Evolutionary conservation across 768 basidiomycete species (phyloP), one percentile per base, ranked within the genome.

Genomic region (Saitozyma sp.): DNA sequence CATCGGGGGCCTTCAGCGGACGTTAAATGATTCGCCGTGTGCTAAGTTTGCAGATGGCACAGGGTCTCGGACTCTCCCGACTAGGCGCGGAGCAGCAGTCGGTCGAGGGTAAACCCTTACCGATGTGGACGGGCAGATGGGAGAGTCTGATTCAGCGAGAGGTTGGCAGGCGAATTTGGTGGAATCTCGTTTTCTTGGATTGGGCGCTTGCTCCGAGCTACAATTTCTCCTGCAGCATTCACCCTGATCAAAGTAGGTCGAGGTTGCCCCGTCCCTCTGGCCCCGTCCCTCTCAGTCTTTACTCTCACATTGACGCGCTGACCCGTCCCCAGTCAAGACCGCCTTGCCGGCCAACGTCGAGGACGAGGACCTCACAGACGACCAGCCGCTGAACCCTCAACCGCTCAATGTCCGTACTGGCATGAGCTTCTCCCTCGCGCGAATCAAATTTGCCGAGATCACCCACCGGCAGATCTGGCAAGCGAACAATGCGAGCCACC

Each of bases 121-220:
- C 75, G 0, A 71, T 70, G 66, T 80, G 80, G 80, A 71, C 72
- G 29, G 78, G 78, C 19, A 64, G 78, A 38, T 80, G 78, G 78
- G 75, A 78, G 50, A 71, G 66, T 42, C 58, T 80, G n/a, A 73
- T 79, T 53, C 74, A 78, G 51, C 68, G 79, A 13, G 80, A 80
- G 61, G 74, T 78, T 19, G 80, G 76, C 0, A 55, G 80, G 14
- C 63, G 78, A 49, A 65, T 78, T 0, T 80, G 78, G 78, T 79
- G 80, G 78, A 78, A 78, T 58, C 56, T 79, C 13, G 78, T 79
- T 2, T 80, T 76, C 62, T 62, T 80, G 10, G 79, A 80, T 68
- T 80, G 79, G 79, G 68, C 72, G 46, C 59, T 79, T 9, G 76
- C 79, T 0, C 76, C 77, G 6, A 75, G 71, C 14, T 80, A 79